Percentiles rank a stretch among this genome's conserved stretches.
phyloP scores from a whole-genome alignment of 805 yeast genomes.

The Cyberlindnera maritima region DNA sequence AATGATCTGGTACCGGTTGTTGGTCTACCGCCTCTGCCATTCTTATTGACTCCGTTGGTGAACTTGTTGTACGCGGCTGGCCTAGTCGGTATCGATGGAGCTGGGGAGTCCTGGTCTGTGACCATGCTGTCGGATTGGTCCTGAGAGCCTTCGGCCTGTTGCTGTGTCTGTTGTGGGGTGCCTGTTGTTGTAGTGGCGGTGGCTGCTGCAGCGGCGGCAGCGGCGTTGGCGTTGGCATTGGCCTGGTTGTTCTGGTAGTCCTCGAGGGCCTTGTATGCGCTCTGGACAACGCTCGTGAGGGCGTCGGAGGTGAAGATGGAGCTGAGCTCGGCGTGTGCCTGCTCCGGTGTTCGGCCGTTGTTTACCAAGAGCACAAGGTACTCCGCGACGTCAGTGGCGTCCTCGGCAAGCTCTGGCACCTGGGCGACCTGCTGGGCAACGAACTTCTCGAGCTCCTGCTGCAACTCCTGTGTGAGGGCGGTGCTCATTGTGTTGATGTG shows the following conservation, averaged over 20 bases:
- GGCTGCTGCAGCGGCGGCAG: slow-evolving; percentile 11
- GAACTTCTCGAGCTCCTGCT: slow-evolving; percentile 41
- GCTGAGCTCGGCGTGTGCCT: slow-evolving; percentile 58
- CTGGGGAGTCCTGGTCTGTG: neutral
- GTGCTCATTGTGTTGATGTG: slow-evolving; percentile 5
- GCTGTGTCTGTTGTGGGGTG: slow-evolving; percentile 11
- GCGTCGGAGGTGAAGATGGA: slow-evolving; percentile 61
- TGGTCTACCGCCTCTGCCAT: slow-evolving; percentile 14
- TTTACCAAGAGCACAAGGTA: slow-evolving; percentile 69
- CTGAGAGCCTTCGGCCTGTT: slow-evolving; percentile 3
- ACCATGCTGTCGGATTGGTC: slow-evolving; percentile 4
- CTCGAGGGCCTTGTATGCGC: slow-evolving; percentile 55
- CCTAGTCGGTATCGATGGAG: slow-evolving; percentile 16
- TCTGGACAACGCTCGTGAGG: slow-evolving; percentile 53
- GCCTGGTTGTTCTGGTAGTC: slow-evolving; percentile 26
- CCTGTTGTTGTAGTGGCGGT: slow-evolving; percentile 21
- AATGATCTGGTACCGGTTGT: slow-evolving; percentile 19
- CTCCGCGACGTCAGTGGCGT: slow-evolving; percentile 65
- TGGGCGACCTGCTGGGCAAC: slow-evolving; percentile 40
- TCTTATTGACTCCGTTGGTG: slow-evolving; percentile 10
- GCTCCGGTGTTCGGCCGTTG: slow-evolving; percentile 59
- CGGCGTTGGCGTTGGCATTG: no score
- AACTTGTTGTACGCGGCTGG: slow-evolving; percentile 15
- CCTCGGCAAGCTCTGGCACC: slow-evolving; percentile 44
- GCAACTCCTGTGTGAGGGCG: slow-evolving; percentile 29